phyloP scores from a whole-genome alignment of 805 yeast genomes.

The Saturnispora sanitii region DNA sequence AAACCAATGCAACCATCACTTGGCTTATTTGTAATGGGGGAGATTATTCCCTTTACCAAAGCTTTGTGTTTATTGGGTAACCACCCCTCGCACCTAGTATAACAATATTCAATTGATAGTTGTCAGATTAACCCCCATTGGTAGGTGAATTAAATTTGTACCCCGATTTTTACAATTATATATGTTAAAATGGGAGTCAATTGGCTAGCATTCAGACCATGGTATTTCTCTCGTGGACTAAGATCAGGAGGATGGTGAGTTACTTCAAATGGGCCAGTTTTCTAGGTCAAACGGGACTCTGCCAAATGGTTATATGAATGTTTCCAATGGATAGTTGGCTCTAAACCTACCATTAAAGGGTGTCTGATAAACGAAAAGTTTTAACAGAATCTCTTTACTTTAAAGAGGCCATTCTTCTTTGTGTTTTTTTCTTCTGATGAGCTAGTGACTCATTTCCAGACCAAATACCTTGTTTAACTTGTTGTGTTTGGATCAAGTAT shows the following conservation, averaged over 20 bases:
- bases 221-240: conserved; percentile 9
- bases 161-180: background rate
- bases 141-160: too few species aligned
- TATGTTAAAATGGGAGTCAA: background rate
- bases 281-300: conserved; percentile 1
- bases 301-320: conserved; percentile 1
- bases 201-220: conserved; percentile 1
- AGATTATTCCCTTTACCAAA: background rate
- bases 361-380: too few species aligned
- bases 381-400: background rate
- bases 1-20: conserved; percentile 9
- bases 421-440: background rate
- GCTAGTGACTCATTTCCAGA: too few species aligned
- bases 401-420: background rate
- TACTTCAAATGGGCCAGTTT: conserved; percentile 1
- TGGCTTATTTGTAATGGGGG: background rate
- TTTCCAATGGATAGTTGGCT: background rate
- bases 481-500: background rate
- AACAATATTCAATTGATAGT: too few species aligned
- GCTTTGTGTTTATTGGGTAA: conserved; percentile 6
- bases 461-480: background rate
- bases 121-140: too few species aligned
- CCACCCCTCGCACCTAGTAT: conserved; percentile 10
- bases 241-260: conserved; percentile 9
- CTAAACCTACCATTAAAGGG: too few species aligned